These are phyloP conservation scores for Trifolium fragiferum DNA, from an alignment of 306 rosid species.

Conservation along the genomic window DNA sequence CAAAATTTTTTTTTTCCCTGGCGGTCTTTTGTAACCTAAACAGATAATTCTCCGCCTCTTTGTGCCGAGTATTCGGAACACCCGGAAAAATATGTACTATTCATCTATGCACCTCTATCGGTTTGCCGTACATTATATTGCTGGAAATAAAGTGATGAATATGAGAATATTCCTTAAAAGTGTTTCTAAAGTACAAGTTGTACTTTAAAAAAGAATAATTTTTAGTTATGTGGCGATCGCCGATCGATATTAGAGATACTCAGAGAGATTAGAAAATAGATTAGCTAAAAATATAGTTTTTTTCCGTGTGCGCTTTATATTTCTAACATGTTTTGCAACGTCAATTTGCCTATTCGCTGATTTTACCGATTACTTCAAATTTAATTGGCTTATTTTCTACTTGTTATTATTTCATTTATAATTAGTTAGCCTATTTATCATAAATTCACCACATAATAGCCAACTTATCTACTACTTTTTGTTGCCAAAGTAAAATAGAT, in stretches of 20 bases:
- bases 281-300: background rate
- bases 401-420: too few species aligned
- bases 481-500: too few species aligned
- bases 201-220: background rate
- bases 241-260: background rate
- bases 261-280: background rate
- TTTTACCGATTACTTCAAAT: too few species aligned
- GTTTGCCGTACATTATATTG: background rate
- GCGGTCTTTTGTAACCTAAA: background rate
- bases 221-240: background rate
- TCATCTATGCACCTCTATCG: background rate
- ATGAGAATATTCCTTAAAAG: background rate
- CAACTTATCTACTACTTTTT: background rate
- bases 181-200: background rate
- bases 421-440: too few species aligned
- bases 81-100: background rate
- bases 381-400: too few species aligned
- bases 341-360: background rate
- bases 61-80: conserved; percentile 7
- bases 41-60: background rate
- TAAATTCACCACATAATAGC: too few species aligned
- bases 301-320: background rate
- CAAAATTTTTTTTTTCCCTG: conserved; percentile 3
- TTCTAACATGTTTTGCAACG: background rate
- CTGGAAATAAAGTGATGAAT: background rate